Conservation (phyloP, 192 early-diverging fungal species). For the Umbelopsis vinacea region DNA sequence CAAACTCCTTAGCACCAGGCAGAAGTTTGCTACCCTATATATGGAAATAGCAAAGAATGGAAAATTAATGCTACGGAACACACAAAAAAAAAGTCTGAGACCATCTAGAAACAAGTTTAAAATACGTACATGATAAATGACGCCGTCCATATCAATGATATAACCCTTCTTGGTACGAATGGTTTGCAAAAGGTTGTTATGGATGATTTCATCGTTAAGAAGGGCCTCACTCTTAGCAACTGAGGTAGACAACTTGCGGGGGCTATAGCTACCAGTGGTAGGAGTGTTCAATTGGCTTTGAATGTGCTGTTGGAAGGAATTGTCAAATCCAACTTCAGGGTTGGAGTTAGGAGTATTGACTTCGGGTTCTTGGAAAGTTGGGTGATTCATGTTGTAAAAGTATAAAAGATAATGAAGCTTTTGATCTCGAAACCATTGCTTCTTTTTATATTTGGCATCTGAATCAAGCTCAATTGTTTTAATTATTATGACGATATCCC, state of each 20-base stretch:
- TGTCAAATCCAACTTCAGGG: neutral
- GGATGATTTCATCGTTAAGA: slow-evolving; percentile 34
- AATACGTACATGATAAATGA: slow-evolving; percentile 57
- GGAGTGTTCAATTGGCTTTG: slow-evolving; percentile 4
- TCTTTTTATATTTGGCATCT: no score
- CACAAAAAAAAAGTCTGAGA: slow-evolving; percentile 18
- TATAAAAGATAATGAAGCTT: no score
- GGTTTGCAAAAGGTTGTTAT: slow-evolving; percentile 33
- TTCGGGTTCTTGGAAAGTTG: slow-evolving; percentile 4
- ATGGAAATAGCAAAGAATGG: neutral
- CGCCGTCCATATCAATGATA: slow-evolving; percentile 69
- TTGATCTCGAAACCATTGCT: no score
- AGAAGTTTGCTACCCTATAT: slow-evolving; percentile 48
- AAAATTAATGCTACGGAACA: neutral
- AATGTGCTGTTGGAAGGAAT: slow-evolving; percentile 10
- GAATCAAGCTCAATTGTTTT: no score
- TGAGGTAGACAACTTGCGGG: slow-evolving; percentile 26
- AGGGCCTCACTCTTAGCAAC: slow-evolving; percentile 31
- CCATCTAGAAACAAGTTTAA: neutral
- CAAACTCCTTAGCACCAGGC: slow-evolving; percentile 63
- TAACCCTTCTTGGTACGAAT: slow-evolving; percentile 57
- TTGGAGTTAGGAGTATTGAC: neutral
- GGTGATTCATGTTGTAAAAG: neutral
- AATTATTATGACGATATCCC: no score
- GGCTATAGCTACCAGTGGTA: slow-evolving; percentile 3